Base-by-base conservation (phyloP, 2,329 filamentous ascomycete genomes). In the Alternaria triticimaculans region DNA sequence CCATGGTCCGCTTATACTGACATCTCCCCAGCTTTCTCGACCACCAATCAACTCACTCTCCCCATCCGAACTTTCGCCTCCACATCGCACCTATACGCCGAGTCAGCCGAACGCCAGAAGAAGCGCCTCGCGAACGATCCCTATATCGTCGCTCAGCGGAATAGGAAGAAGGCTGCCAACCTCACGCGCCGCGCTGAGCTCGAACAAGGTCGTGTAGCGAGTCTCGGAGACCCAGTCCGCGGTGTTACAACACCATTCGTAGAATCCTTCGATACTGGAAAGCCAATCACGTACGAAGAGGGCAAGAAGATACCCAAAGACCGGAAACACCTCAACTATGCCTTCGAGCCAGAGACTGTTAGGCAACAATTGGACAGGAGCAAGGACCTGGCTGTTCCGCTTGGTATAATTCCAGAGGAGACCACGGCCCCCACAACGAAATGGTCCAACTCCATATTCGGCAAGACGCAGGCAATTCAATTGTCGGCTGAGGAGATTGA, bases 161-260 rank as follows among this genome's bases (percentile, higher is more conserved):
- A 91, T 74, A 92, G 94, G 78, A 90, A 93, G 66, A 97, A 95
- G 81, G 89, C 91, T 11, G 92, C 91, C 69, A 97, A 97, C 77
- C 79, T 95, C 49, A 87, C 91, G 75, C 89, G 93, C 55, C 93
- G 91, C 74, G 85, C 88, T 66, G 88, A 89, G 66, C 86, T 98
- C 59, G 80, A 88, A 64, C 83, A 88, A 67, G 84, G 89, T 76
- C 89, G 92, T 63, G 84, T 88, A 62, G 85, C 85, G 50, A 85
- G 85, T 49, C 85, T 90, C 69, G 95, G 95, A 55, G 88, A 96
- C 79, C 92, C 94, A 1, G 85, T 99, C 67, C 87, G 90, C 72
- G 96, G 95, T 76, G 85, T 90, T 63, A 81, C 87, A 41, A 97
- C 96, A 15, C 88, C 94, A 28, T 97, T 97, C 76, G 83, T 97